Evolutionary conservation across 352 stramenopile genomes (phyloP).

Genomic region (Pythium chondricola): DNA sequence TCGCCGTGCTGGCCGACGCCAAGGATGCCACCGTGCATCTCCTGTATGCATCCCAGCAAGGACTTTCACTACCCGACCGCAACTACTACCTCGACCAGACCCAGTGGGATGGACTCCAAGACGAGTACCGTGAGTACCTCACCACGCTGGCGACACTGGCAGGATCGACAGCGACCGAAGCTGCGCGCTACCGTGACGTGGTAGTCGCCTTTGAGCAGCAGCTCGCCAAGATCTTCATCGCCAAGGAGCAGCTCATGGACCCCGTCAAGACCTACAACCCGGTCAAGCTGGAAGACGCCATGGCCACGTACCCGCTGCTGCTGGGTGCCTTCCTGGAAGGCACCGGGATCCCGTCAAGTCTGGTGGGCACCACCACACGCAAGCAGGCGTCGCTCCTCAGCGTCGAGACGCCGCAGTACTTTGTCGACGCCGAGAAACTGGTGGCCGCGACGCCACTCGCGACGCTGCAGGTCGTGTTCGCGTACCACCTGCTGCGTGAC

Average conservation of each 20-base stretch:
- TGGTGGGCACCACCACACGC: slow-evolving; percentile 23
- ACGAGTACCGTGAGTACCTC: slow-evolving; percentile 74
- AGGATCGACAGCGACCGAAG: slow-evolving; percentile 26
- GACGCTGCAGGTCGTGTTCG: slow-evolving; percentile 40
- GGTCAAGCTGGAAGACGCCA: slow-evolving; percentile 55
- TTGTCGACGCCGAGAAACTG: slow-evolving; percentile 42
- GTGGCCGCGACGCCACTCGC: slow-evolving; percentile 32
- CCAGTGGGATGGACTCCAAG: slow-evolving; percentile 68
- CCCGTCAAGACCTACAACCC: slow-evolving; percentile 88
- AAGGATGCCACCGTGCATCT: slow-evolving; percentile 79
- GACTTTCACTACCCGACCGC: slow-evolving; percentile 85
- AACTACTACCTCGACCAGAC: slow-evolving; percentile 90
- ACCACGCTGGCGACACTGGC: slow-evolving; percentile 64
- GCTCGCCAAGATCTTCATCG: slow-evolving; percentile 81
- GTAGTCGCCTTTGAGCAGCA: slow-evolving; percentile 84
- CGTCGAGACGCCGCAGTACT: slow-evolving; percentile 54
- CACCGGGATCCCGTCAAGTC: slow-evolving; percentile 24
- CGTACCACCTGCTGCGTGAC: slow-evolving; percentile 47
- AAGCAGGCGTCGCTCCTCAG: slow-evolving; percentile 30
- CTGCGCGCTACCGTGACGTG: slow-evolving; percentile 29
- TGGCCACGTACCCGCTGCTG: slow-evolving; percentile 40
- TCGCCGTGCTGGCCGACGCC: slow-evolving; percentile 72
- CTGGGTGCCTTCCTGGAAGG: slow-evolving; percentile 52
- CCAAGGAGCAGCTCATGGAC: slow-evolving; percentile 86
- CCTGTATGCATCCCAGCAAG: slow-evolving; percentile 74